Percentiles rank a stretch among this genome's conserved stretches.
Evolutionary conservation across 139 green algal species (phyloP).

Genomic region (Tetradesmus lagerheimii): DNA sequence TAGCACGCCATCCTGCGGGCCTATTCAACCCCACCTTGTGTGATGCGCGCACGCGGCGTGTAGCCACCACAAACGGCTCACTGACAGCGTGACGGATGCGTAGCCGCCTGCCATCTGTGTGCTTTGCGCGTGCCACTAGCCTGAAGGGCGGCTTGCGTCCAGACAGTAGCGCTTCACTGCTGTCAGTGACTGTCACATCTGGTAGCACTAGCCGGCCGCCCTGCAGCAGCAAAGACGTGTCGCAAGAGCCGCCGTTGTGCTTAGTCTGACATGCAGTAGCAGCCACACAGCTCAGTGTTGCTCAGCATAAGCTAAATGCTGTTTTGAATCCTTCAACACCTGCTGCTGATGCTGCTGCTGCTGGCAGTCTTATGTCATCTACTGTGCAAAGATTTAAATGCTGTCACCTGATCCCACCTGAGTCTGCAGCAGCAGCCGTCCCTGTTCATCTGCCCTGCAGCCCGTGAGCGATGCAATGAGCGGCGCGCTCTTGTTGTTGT

Average conservation of each 20-base stretch:
- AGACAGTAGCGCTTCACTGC: slow-evolving; percentile 86
- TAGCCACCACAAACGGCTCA: slow-evolving; percentile 90
- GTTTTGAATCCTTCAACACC: too few relatives aligned
- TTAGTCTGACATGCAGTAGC: too few relatives aligned
- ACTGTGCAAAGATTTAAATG: too few relatives aligned
- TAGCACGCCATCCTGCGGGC: not conserved
- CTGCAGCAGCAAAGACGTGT: slow-evolving; percentile 40
- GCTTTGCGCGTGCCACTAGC: slow-evolving; percentile 78
- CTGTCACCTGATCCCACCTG: not conserved
- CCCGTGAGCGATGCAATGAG: slow-evolving; percentile 38
- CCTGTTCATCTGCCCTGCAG: not conserved
- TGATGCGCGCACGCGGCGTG: slow-evolving; percentile 79
- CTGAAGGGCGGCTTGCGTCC: slow-evolving; percentile 92
- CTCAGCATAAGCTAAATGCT: too few relatives aligned
- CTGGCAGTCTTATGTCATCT: too few relatives aligned
- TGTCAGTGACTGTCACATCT: slow-evolving; percentile 86
- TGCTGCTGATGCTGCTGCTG: not conserved
- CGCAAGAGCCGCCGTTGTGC: too few relatives aligned
- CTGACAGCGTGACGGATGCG: slow-evolving; percentile 71
- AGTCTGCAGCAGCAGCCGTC: slow-evolving; percentile 53
- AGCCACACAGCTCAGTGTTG: too few relatives aligned
- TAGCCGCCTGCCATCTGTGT: slow-evolving; percentile 11
- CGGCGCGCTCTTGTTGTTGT: slow-evolving; percentile 75
- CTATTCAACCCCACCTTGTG: too few relatives aligned
- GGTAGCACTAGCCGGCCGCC: slow-evolving; percentile 74